Evolutionary conservation across 1,284 basidiomycete species (phyloP), one percentile per base, ranked within the genome.

Genomic region (Pyrrhoderma lamaoense): DNA sequence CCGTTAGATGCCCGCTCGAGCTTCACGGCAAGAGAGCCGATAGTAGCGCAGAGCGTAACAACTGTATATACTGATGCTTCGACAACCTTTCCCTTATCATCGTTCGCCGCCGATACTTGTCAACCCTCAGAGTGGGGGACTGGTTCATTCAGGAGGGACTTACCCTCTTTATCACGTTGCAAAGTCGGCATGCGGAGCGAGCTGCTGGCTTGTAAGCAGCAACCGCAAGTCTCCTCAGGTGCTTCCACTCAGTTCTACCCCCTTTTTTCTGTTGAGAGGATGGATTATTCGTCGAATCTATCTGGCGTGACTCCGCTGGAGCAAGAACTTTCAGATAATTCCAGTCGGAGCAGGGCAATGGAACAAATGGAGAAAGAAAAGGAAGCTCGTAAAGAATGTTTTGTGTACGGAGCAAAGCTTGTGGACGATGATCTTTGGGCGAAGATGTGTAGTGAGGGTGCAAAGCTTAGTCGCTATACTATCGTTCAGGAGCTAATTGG

Each of bases 11-110:
- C 53, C 16, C 13, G 27, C 5, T 44, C 27, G 27, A 38, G 40
- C 2, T 55, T 55, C 50, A 16, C 49, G 19, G 40, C 53, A 13
- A 49, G 53, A 22, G 53, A 51, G 25, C 53, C 53, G 14, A 51
- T 55, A 18, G 45, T 44, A 14, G 53, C 53, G n/a, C 45, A 42
- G 25, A 47, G 44, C 21, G 22, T 55, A 16, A 45, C 48, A n/a
- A 49, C 34, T 4, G 48, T 54, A 5, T 50, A 49, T 25, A 36
- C 42, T 36, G 36, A 25, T n/a, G 22, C 42, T 19, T 13, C 23
- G 35, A 21, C 21, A 36, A 19, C 21, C 31, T 25, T 9, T 21
- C n/a, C 43, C n/a, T n/a, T n/a, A n/a, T n/a, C n/a, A n/a, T n/a
- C n/a, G n/a, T n/a, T n/a, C n/a, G n/a, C n/a, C n/a, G n/a, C n/a